phyloP scores from a whole-genome alignment of 805 yeast species.

The Yarrowia hollandica region DNA sequence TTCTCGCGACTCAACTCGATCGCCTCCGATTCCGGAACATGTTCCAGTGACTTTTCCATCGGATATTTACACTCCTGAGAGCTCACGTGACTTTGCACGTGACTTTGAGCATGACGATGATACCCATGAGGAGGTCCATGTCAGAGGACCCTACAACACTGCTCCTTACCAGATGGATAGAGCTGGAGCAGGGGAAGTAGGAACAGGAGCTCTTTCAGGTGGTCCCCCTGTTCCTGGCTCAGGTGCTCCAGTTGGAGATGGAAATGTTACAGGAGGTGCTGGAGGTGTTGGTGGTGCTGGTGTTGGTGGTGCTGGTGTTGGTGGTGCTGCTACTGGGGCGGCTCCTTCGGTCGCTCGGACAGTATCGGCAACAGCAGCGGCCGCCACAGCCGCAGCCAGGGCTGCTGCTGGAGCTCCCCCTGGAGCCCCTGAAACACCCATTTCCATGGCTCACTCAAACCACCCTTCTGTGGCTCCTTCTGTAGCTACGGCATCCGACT shows the following conservation, averaged over 20 bases:
- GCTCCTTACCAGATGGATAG: slow-evolving; percentile 10
- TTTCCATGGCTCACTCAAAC: slow-evolving; percentile 13
- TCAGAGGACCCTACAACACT: slow-evolving; percentile 19
- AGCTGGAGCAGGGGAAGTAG: no score
- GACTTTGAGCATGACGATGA: no score
- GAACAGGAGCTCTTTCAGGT: no score
- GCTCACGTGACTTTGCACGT: not conserved
- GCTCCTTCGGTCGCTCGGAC: not conserved
- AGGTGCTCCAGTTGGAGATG: no score
- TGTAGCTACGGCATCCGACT: slow-evolving; percentile 10
- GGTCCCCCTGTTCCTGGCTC: not conserved
- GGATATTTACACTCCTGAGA: slow-evolving; percentile 4
- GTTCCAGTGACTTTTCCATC: not conserved
- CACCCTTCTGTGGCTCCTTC: slow-evolving; percentile 7
- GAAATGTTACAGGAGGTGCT: no score
- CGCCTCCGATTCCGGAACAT: not conserved
- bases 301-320: not conserved
- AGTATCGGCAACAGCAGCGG: slow-evolving; percentile 15
- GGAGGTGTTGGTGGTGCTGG: no score
- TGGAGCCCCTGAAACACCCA: slow-evolving; percentile 15
- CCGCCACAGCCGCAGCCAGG: slow-evolving; percentile 12
- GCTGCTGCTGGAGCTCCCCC: slow-evolving; percentile 21
- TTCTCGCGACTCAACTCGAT: not conserved
- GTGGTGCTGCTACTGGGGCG: not conserved
- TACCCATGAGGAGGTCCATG: no score